phyloP scores from a whole-genome alignment of 179 eudicot genomes.

The Silene vulgaris region DNA sequence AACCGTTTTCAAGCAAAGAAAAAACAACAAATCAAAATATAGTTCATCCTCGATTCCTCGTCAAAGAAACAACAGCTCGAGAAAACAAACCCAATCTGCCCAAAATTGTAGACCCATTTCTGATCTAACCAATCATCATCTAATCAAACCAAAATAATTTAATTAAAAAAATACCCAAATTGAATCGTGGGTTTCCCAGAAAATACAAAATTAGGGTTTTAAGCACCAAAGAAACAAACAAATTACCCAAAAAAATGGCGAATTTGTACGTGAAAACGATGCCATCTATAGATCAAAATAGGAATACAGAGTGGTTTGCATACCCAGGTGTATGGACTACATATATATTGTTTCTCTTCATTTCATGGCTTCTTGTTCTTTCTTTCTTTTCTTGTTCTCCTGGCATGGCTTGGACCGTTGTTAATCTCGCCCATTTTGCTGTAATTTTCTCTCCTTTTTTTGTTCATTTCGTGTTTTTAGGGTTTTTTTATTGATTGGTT shows the following conservation, averaged over 20 bases:
- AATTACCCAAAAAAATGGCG: conserved; percentile 30
- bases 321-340: conserved; percentile 56
- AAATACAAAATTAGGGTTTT: conserved; percentile 15
- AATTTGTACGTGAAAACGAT: conserved; percentile 44
- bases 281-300: conserved; percentile 47
- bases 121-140: not conserved
- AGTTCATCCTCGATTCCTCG: too few relatives aligned
- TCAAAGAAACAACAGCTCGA: too few relatives aligned
- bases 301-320: conserved; percentile 48
- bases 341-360: conserved; percentile 43
- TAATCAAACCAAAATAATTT: not conserved
- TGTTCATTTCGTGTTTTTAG: not conserved
- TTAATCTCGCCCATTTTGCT: conserved; percentile 43
- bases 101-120: not conserved
- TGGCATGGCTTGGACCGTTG: conserved; percentile 55
- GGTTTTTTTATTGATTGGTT: not conserved
- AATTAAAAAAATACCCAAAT: not conserved
- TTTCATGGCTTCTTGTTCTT: conserved; percentile 49
- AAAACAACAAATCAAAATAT: too few relatives aligned
- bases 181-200: not conserved
- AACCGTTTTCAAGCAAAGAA: too few relatives aligned
- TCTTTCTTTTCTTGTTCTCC: conserved; percentile 46
- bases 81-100: not conserved
- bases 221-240: not conserved
- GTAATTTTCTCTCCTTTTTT: conserved; percentile 27